Evolutionary conservation across 352 stramenopile genomes (phyloP), one percentile per base, ranked within the genome.

Genomic region (Peronospora belbahrii): DNA sequence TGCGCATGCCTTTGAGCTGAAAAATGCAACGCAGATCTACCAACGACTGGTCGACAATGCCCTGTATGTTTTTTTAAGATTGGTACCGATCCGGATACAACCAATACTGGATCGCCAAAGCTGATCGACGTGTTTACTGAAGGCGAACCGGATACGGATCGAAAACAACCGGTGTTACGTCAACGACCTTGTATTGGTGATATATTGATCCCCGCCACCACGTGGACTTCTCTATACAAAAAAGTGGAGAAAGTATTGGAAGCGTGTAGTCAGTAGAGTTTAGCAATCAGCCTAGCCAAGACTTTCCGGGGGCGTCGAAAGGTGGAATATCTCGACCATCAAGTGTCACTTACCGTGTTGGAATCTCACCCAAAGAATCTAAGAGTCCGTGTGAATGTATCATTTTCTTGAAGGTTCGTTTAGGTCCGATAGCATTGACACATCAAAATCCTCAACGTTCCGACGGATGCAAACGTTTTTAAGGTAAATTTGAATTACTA

Each of bases 131-230:
- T 25, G 22, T 25, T 25, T 6, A 25, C 6, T 6, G 22, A 25
- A 6, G 22, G 22, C 8, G 30, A 35, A 17, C 30, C 30, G 2
- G 30, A 35, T 8, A 14, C 30, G 1, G 30, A 17, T 4, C 11
- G 2, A 17, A 15, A 2, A 4, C 18, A 10, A 11, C 45, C 48
- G 9, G 33, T 51, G 1, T 6, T 63, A 11, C 17, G 41, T 8
- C 39, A 40, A 3, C n/a, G 52, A 11, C 66, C 61, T 2, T 66
- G 64, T 24, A 70, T 70, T 15, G 56, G 62, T 17, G 60, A 65
- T 20, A 53, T 70, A 7, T 36, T 34, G 0, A 44, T 64, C 15
- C 42, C 38, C 1, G 32, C 39, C 0, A 2, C 4, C 6, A 48
- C 48, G 0, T 70, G 51, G 52, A 13, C 41, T 9, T 15, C 52